Evolutionary conservation across 192 early-diverging fungal species (phyloP).

Genomic region (Coemansia guatemalensis): DNA sequence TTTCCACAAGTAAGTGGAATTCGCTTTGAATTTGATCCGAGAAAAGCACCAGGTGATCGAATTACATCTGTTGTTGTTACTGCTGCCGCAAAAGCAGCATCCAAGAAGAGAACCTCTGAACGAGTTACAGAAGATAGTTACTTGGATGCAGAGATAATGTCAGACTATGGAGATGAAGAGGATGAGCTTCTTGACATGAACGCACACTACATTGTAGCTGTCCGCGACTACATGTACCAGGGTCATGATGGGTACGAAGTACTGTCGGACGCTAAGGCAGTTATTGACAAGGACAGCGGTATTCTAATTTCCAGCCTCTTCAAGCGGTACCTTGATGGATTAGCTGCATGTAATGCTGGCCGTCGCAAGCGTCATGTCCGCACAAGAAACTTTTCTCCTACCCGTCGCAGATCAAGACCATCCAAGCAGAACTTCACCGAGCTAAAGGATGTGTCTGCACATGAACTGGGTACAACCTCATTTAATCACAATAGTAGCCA

Average conservation of each 20-base stretch:
- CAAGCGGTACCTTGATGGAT: constrained; percentile 59
- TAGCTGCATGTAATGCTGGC: constrained; percentile 61
- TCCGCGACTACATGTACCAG: constrained; percentile 61
- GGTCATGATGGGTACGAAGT: constrained; percentile 63
- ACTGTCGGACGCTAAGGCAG: constrained; percentile 45
- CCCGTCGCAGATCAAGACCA: constrained; percentile 9
- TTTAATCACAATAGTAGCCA: background rate
- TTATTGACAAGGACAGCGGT: constrained; percentile 66
- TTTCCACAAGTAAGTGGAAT: constrained; percentile 69
- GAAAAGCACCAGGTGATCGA: constrained; percentile 50
- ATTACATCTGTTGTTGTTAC: constrained; percentile 52
- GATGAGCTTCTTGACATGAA: constrained; percentile 55
- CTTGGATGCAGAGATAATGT: constrained; percentile 24
- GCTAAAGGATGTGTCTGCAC: background rate
- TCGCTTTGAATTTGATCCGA: constrained; percentile 60
- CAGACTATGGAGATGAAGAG: constrained; percentile 37
- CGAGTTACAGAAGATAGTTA: constrained; percentile 15
- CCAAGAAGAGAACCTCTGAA: constrained; percentile 2
- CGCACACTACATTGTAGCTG: constrained; percentile 55
- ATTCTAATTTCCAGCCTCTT: constrained; percentile 58
- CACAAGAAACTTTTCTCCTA: constrained; percentile 23
- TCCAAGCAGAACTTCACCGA: background rate
- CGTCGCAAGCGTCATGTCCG: constrained; percentile 37
- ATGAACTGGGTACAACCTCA: background rate
- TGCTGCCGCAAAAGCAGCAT: constrained; percentile 30